Percentiles rank a stretch among this genome's conserved stretches.
These are phyloP conservation scores for Vigna hirtella DNA, from an alignment of 306 rosid genomes.

Conservation along the genomic window DNA sequence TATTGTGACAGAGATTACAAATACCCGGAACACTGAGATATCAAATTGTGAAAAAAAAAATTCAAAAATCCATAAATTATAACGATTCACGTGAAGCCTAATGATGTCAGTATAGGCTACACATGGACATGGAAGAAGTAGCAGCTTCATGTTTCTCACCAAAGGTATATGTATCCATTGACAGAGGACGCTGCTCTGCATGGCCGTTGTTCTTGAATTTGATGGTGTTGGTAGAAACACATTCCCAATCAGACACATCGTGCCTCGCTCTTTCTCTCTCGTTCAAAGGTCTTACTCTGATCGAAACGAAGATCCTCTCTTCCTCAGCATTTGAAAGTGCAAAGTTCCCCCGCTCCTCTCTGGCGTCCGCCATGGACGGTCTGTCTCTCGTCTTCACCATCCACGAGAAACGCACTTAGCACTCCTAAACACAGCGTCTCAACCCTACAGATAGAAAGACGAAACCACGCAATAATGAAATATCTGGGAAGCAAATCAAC, in stretches of 20 bases:
- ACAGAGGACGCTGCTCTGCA: conserved; percentile 52
- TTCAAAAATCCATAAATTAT: conserved; percentile 1
- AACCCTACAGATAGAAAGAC: conserved; percentile 16
- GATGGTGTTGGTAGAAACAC: conserved; percentile 54
- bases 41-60: too few species aligned
- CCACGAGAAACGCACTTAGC: not conserved
- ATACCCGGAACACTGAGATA: not conserved
- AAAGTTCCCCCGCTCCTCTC: conserved; percentile 40
- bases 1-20: conserved; percentile 11
- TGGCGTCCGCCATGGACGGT: conserved; percentile 8
- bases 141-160: conserved; percentile 50
- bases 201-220: conserved; percentile 47
- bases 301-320: conserved; percentile 76
- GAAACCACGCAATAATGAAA: not conserved
- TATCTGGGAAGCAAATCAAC: not conserved
- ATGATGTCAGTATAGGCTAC: not conserved
- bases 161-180: conserved; percentile 58
- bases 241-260: conserved; percentile 72
- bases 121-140: not conserved
- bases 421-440: conserved; percentile 12
- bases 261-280: conserved; percentile 58
- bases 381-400: conserved; percentile 22
- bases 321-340: conserved; percentile 46
- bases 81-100: not conserved
- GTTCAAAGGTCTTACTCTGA: conserved; percentile 84